Evolutionary conservation across 2,329 filamentous ascomycete genomes (phyloP), one percentile per base, ranked within the genome.

Genomic region (Verticillium isaacii): DNA sequence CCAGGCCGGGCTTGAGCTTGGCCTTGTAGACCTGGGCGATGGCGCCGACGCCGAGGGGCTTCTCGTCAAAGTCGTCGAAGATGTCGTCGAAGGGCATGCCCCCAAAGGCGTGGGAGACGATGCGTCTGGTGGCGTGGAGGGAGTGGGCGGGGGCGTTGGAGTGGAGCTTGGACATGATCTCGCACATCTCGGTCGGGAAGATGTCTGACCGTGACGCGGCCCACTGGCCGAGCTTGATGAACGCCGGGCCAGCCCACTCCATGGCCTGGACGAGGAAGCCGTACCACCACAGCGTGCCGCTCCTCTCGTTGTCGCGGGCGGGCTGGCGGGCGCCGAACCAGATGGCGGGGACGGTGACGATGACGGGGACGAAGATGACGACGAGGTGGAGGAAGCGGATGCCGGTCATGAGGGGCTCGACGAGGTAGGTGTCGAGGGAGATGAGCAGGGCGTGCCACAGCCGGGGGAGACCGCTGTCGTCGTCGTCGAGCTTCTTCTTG

Each of bases 211-310:
- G 85, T 5, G 95, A 98, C 3, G 95, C 95, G 19, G 95, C 95
- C 95, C 95, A 99, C 87, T 99, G 95, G 17, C 95, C 95, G 60
- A 99, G 86, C 88, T 99, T 99, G 78, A 99, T 99, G 72, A 99
- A 99, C 0, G 95, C 93, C 55, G 95, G 93, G 0, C 95, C 95
- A 19, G 94, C 92, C 71, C 88, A 84, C 76, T 99, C 94, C 95
- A 99, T 98, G 32, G 90, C 84, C 62, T 82, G 84, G 11, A 98
- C 93, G 45, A 99, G 77, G 70, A 97, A 95, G 3, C 81, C 81
- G 77, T 97, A 99, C 95, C 95, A 99, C 92, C 91, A 97, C 3
- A 98, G 71, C 0, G 93, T 93, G 0, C 95, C 94, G 6, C 79
- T 82, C 65, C 92, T 84, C 77, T 97, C 92, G 66, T 91, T 86